A percentile compares a stretch with the other conserved stretches of the same genome.
Conservation (phyloP, 208 protist genomes). For the Trypanosoma theileri region DNA sequence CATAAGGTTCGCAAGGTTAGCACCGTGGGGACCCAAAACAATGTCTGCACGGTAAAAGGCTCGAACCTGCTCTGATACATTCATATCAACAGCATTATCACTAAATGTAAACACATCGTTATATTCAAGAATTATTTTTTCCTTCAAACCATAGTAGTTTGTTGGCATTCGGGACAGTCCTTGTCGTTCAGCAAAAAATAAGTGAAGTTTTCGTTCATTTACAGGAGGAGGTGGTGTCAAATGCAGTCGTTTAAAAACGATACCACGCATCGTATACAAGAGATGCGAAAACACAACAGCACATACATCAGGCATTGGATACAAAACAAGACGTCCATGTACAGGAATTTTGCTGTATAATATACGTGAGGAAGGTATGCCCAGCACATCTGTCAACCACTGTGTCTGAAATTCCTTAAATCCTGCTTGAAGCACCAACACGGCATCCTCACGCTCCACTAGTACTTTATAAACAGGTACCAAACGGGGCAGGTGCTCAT, state of each 20-base stretch:
- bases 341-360: neutral
- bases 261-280: slow-evolving; percentile 22
- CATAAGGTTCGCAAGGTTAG: slow-evolving; percentile 42
- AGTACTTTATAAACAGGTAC: slow-evolving; percentile 29
- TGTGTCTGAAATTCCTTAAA: slow-evolving; percentile 21
- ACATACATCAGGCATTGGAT: slow-evolving; percentile 30
- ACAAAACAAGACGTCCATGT: slow-evolving; percentile 19
- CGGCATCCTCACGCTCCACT: slow-evolving; percentile 22
- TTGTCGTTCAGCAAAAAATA: slow-evolving; percentile 30
- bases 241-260: slow-evolving; percentile 29
- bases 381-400: slow-evolving; percentile 33
- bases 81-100: neutral
- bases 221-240: slow-evolving; percentile 6
- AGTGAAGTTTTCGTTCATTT: slow-evolving; percentile 4
- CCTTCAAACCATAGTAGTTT: slow-evolving; percentile 30
- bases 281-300: slow-evolving; percentile 16
- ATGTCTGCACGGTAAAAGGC: slow-evolving; percentile 27
- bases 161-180: slow-evolving; percentile 26
- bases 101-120: slow-evolving; percentile 10
- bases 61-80: slow-evolving; percentile 20
- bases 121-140: slow-evolving; percentile 16
- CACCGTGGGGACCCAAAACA: slow-evolving; percentile 36
- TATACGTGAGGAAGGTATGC: slow-evolving; percentile 26
- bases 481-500: slow-evolving; percentile 36
- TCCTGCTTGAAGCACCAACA: slow-evolving; percentile 9